These are phyloP conservation scores for Parafenestella ontariensis DNA, from an alignment of 2,329 filamentous ascomycete species.

Conservation along the genomic window DNA sequence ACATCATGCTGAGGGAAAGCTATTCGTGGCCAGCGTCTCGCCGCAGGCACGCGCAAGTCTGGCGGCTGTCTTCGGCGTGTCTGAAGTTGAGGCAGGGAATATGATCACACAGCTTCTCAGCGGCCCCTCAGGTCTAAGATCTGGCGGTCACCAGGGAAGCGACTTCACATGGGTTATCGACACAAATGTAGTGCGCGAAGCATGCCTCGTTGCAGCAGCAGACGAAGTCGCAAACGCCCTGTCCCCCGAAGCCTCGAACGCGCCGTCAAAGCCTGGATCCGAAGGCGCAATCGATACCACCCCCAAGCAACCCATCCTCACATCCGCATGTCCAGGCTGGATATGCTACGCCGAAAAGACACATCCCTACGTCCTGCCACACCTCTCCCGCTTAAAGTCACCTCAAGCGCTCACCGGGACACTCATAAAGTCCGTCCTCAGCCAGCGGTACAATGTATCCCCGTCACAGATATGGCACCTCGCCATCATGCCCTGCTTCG, in stretches of 20 bases:
- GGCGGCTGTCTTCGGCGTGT: slow-evolving; percentile 80
- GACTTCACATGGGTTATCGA: slow-evolving; percentile 90
- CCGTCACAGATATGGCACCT: slow-evolving; percentile 91
- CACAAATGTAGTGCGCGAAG: slow-evolving; percentile 82
- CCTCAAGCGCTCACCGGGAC: slow-evolving; percentile 93
- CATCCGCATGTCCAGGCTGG: slow-evolving; percentile 95
- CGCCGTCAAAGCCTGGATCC: slow-evolving; percentile 27
- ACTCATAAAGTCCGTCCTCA: slow-evolving; percentile 84
- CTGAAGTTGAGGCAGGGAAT: slow-evolving; percentile 74
- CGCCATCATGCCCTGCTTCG: slow-evolving; percentile 97
- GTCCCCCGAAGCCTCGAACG: slow-evolving; percentile 32
- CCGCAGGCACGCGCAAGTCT: slow-evolving; percentile 90
- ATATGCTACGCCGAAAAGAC: slow-evolving; percentile 99
- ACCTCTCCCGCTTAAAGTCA: slow-evolving; percentile 90
- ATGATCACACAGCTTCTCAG: slow-evolving; percentile 84
- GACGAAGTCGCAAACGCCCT: slow-evolving; percentile 55
- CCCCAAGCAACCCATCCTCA: slow-evolving; percentile 71
- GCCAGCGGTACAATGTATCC: slow-evolving; percentile 72
- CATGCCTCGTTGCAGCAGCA: slow-evolving; percentile 71
- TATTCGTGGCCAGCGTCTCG: slow-evolving; percentile 92
- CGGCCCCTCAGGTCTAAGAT: slow-evolving; percentile 71
- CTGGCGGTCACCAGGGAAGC: slow-evolving; percentile 74
- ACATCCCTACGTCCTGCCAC: slow-evolving; percentile 89
- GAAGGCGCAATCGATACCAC: slow-evolving; percentile 53
- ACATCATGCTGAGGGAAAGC: slow-evolving; percentile 61